Evolutionary conservation across 2,329 filamentous ascomycete species (phyloP), one percentile per base, ranked within the genome.

Genomic region (Xylaria digitata): DNA sequence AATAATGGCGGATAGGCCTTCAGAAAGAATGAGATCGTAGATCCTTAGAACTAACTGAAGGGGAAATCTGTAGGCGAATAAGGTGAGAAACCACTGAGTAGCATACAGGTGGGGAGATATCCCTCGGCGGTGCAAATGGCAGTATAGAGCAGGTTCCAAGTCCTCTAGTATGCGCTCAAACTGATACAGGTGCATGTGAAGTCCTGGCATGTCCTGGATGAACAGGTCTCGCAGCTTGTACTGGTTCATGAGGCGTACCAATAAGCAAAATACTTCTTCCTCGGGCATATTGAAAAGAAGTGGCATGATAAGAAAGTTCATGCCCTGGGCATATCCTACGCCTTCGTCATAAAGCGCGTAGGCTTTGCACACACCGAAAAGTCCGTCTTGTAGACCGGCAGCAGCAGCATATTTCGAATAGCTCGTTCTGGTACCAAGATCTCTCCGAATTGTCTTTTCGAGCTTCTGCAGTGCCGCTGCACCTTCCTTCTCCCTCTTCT

Each of bases 281-380:
- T 98, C 95, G 2, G 94, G 92, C 94, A 98, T 97, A 78, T 97
- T 98, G 82, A 99, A 97, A 1, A 99, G 84, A 19, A 99, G 80
- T 26, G 96, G 96, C 94, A 98, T 98, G 55, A 94, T 92, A 66
- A 99, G 88, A 76, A 99, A 99, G 77, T 98, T 99, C 92, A 99
- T 97, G 76, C 96, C 96, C 79, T 99, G 96, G 0, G 96, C 95
- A 79, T 99, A 99, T 37, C 96, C 95, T 42, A 99, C 96, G 7
- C 86, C 91, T 75, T 97, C 94, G 75, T 99, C 96, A 73, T 94
- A 98, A 34, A 99, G 84, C 15, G 96, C 96, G 80, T 99, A 99
- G 1, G 96, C 94, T 80, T 98, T 99, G 83, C 96, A 99, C 42
- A 99, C 89, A 43, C 94, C 94, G 79, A 97, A 98, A 9, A 99